Evolutionary conservation across 371 early-diverging fungal genomes (phyloP).

Genomic region (Rhizopus stolonifer): DNA sequence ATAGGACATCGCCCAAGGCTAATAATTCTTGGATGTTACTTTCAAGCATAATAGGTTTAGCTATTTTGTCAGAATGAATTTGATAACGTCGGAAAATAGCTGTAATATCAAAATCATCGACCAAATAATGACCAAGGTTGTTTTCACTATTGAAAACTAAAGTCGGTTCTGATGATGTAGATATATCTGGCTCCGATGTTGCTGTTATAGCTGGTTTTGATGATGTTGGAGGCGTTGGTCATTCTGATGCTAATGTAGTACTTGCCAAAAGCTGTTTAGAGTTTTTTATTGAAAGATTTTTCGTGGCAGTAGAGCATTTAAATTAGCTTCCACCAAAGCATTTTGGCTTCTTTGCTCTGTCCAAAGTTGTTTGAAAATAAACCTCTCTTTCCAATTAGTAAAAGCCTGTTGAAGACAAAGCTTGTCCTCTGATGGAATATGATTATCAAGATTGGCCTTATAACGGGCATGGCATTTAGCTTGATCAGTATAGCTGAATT

Average conservation of each 20-base stretch:
- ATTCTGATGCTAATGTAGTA: conserved; percentile 3
- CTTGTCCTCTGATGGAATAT: conserved; percentile 5
- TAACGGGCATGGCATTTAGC: conserved; percentile 8
- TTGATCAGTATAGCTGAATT: conserved; percentile 8
- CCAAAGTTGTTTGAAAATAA: conserved; percentile 8
- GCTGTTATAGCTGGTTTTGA: conserved; percentile 1
- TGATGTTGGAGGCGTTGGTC: conserved; percentile 7
- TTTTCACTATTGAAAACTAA: conserved; percentile 12
- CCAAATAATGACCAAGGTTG: conserved; percentile 14
- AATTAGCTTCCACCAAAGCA: conserved; percentile 11
- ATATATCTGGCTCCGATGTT: background rate
- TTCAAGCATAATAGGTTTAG: conserved; percentile 12
- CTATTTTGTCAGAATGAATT: conserved; percentile 8
- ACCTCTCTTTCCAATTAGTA: conserved; percentile 6
- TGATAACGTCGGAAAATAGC: conserved; percentile 17
- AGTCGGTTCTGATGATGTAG: conserved; percentile 10
- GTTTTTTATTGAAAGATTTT: conserved; percentile 3
- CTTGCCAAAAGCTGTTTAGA: conserved; percentile 9
- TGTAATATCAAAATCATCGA: conserved; percentile 13
- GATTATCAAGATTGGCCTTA: conserved; percentile 4
- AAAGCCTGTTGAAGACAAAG: conserved; percentile 4
- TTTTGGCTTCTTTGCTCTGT: conserved; percentile 7
- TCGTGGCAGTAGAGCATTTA: conserved; percentile 9
- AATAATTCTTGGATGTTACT: conserved; percentile 17
- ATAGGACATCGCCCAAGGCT: conserved; percentile 17